Conservation (phyloP, 768 basidiomycete genomes). For the Psilocybe cubensis region DNA sequence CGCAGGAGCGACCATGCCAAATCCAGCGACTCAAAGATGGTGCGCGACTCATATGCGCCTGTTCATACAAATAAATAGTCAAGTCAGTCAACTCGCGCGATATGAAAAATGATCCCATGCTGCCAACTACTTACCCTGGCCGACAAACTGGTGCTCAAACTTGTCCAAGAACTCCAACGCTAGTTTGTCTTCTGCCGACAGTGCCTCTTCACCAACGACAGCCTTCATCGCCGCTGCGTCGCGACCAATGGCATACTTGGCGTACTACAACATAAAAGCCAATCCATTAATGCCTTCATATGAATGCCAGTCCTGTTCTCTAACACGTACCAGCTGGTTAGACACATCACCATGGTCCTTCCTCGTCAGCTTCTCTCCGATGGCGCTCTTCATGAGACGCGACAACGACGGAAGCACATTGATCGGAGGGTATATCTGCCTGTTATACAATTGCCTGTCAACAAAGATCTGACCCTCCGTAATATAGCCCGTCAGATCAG, state of each 20-base stretch:
- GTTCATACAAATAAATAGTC: too few species aligned
- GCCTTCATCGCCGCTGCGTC: constrained; percentile 99
- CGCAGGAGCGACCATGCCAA: constrained; percentile 95
- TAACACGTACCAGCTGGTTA: constrained; percentile 84
- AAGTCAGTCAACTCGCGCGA: neutral
- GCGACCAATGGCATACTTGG: constrained; percentile 97
- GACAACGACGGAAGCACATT: constrained; percentile 98
- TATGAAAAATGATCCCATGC: constrained; percentile 1
- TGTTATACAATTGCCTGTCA: constrained; percentile 95
- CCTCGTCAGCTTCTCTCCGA: constrained; percentile 95
- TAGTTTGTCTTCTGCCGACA: constrained; percentile 93
- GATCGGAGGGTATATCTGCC: constrained; percentile 98
- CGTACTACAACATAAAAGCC: constrained; percentile 62
- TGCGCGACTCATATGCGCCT: constrained; percentile 95
- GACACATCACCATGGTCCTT: constrained; percentile 99
- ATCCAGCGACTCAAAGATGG: constrained; percentile 96
- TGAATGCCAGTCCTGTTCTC: too few species aligned
- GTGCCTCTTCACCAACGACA: constrained; percentile 97
- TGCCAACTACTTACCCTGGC: constrained; percentile 68
- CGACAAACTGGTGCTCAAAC: constrained; percentile 97
- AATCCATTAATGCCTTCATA: constrained; percentile 7
- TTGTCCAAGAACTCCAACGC: constrained; percentile 97
- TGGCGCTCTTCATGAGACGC: constrained; percentile 99
- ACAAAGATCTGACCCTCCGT: constrained; percentile 99
- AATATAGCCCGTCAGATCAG: constrained; percentile 99